Base-by-base conservation (phyloP, 176 grass and related monocot species). In the Tuctoria greenei region DNA sequence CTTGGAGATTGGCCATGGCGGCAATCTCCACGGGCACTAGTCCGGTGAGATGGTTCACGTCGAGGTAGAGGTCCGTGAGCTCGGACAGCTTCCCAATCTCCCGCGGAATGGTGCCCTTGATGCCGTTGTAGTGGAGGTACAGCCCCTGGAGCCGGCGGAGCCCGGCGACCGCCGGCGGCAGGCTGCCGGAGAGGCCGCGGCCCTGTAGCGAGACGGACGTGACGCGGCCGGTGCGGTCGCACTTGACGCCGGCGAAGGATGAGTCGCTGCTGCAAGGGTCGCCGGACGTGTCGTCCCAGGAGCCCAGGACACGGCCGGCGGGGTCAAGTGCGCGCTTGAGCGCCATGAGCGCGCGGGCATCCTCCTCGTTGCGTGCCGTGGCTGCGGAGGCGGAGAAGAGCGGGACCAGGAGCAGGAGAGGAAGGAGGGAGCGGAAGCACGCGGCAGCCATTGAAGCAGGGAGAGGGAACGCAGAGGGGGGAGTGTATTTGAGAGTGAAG, bases 101-200 rank as follows among this genome's bases (percentile, higher is more conserved):
- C 75, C 70, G 66, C 20, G 96, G 96, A 69, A 99, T 95, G 46
- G 67, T 1, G 4, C 96, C 96, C 39, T 60, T 90, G 70, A 99
- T 80, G 49, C 73, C 73, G 45, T 99, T 99, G 80, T 95, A 99
- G 76, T 99, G 96, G 16, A 99, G 84, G 77, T 95, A 99, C n/a
- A 99, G 71, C 24, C 96, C 92, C 13, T 88, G 83, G 49, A 99
- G 86, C 27, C 80, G 49, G 8, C 74, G 85, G 65, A 99, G 87
- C 39, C 41, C 83, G 47, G 76, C 89, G 20, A 99, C 75, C 17
- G 82, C 92, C 13, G 96, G 87, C 15, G 92, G 80, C 9, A 99
- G 67, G 28, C 34, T 86, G 43, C 96, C 96, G 6, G 89, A 84
- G 77, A 99, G 88, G 14, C 89, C 89, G 0, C 84, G 84, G 52